Evolutionary conservation across 495 filamentous ascomycete species (phyloP).

Genomic region (Talaromyces adpressus): DNA sequence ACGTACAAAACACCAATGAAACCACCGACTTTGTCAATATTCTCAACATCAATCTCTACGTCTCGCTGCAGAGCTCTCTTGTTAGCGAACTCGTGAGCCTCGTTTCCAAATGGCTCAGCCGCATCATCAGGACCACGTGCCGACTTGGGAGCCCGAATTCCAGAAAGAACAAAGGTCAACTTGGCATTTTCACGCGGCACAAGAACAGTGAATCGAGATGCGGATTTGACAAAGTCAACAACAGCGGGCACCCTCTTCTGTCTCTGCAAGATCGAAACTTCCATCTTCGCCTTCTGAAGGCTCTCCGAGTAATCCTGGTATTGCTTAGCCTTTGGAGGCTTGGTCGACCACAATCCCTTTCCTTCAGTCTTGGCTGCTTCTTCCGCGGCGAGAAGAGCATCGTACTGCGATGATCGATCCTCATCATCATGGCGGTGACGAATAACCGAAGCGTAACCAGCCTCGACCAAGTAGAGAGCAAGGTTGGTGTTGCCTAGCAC

Average conservation of each 20-base stretch:
- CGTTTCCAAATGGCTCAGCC: conserved; percentile 88
- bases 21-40: conserved; percentile 90
- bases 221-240: conserved; percentile 96
- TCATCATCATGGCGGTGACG: conserved; percentile 88
- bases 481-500: conserved; percentile 80
- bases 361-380: conserved; percentile 74
- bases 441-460: conserved; percentile 88
- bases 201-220: conserved; percentile 86
- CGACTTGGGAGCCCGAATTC: conserved; percentile 86
- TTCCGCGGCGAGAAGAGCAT: conserved; percentile 84
- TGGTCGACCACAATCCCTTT: conserved; percentile 91
- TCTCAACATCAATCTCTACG: conserved; percentile 92
- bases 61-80: conserved; percentile 87
- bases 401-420: conserved; percentile 88
- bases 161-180: conserved; percentile 89
- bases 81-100: conserved; percentile 86
- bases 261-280: conserved; percentile 74
- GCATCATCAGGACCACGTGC: conserved; percentile 74
- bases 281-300: conserved; percentile 90
- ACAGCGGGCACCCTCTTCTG: conserved; percentile 90
- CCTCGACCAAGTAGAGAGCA: conserved; percentile 75
- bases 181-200: conserved; percentile 91
- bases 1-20: conserved; percentile 95
- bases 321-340: conserved; percentile 69
- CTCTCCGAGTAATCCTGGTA: conserved; percentile 88